These are phyloP conservation scores for Picocystis salinarum DNA, from an alignment of 139 green algal genomes.

Conservation along the genomic window DNA sequence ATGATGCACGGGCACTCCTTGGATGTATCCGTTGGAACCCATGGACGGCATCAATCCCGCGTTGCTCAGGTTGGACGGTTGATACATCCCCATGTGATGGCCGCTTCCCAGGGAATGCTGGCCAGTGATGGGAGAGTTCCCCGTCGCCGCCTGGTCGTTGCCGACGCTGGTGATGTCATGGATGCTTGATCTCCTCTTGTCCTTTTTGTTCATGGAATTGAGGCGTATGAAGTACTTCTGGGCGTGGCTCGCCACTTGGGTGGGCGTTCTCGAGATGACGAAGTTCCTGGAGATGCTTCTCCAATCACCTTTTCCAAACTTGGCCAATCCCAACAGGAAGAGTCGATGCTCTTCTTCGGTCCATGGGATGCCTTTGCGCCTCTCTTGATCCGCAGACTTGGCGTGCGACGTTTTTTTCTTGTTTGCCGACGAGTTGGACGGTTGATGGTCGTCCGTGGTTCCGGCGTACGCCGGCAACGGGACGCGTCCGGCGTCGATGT, in stretches of 20 bases:
- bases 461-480: slow-evolving; percentile 34
- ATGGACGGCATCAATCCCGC: no score
- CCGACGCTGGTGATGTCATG: slow-evolving; percentile 79
- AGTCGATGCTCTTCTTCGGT: slow-evolving; percentile 79
- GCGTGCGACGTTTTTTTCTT: no score
- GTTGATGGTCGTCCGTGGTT: slow-evolving; percentile 6
- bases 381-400: slow-evolving; percentile 10
- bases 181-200: slow-evolving; percentile 62
- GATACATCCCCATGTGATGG: no score
- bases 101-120: no score
- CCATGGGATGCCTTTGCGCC: slow-evolving; percentile 82
- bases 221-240: slow-evolving; percentile 93
- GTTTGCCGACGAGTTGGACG: slow-evolving; percentile 15
- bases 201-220: slow-evolving; percentile 73
- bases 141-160: no score
- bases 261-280: slow-evolving; percentile 78
- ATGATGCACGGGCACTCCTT: no score
- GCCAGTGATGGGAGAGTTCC: no score
- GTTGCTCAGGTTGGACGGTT: no score
- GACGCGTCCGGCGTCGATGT: slow-evolving; percentile 36
- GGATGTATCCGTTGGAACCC: no score
- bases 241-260: slow-evolving; percentile 73
- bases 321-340: slow-evolving; percentile 5
- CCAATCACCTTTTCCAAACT: slow-evolving; percentile 69
- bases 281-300: slow-evolving; percentile 76